These are phyloP conservation scores for Gomphus bonarii DNA, from an alignment of 1,284 basidiomycete genomes.

Conservation along the genomic window DNA sequence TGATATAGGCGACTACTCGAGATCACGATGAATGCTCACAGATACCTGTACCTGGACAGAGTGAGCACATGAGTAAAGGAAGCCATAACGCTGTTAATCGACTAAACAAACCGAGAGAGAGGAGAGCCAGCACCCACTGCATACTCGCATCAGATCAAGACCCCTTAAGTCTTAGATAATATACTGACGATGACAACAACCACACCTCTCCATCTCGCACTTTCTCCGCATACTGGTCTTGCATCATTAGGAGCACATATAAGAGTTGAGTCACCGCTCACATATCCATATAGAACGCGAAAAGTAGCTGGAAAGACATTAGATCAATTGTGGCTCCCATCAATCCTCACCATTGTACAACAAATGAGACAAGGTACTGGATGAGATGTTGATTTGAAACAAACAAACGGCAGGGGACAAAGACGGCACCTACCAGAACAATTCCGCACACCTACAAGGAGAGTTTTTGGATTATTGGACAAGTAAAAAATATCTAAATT, in stretches of 20 bases:
- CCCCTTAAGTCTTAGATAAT: neutral
- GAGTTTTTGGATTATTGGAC: neutral
- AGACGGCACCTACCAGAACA: neutral
- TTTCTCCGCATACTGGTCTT: neutral
- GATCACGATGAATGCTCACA: neutral
- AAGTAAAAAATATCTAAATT: neutral
- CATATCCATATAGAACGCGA: neutral
- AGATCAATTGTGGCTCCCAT: neutral
- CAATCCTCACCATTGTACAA: neutral
- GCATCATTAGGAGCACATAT: neutral
- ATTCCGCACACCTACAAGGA: neutral
- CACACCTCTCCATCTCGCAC: neutral
- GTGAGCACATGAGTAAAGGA: neutral
- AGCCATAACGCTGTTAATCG: neutral
- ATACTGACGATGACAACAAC: neutral
- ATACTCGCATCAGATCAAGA: neutral
- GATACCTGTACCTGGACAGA: neutral
- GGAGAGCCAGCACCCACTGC: neutral
- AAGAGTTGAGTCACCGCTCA: neutral
- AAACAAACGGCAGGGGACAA: neutral
- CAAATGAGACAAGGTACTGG: neutral
- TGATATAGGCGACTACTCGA: neutral
- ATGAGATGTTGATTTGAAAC: neutral
- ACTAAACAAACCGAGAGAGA: neutral
- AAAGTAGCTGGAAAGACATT: neutral